phyloP scores from a whole-genome alignment of 208 protist species.

The Trypanosoma scelopori region DNA sequence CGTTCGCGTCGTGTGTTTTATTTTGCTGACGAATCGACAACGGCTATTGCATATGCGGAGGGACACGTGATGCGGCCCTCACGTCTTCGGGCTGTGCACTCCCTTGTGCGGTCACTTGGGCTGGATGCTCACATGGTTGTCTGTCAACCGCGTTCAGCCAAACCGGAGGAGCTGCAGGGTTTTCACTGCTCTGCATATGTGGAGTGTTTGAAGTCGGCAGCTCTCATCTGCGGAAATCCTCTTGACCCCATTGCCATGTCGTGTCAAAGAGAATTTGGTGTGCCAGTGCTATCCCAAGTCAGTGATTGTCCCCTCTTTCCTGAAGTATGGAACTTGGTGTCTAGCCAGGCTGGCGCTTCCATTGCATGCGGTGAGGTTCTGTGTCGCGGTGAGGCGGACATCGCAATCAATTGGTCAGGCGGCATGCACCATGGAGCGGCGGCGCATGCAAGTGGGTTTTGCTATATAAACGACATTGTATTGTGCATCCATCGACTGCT shows the following conservation, averaged over 20 bases:
- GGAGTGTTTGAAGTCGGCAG: slow-evolving; percentile 61
- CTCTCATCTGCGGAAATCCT: slow-evolving; percentile 68
- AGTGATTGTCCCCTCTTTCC: slow-evolving; percentile 83
- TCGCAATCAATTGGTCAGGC: slow-evolving; percentile 99
- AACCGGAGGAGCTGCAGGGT: slow-evolving; percentile 51
- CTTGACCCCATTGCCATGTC: slow-evolving; percentile 50
- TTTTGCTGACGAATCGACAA: slow-evolving; percentile 72
- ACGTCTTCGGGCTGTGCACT: slow-evolving; percentile 65
- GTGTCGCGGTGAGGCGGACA: slow-evolving; percentile 84
- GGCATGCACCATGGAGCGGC: slow-evolving; percentile 98
- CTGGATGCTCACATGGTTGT: slow-evolving; percentile 59
- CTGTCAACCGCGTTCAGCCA: slow-evolving; percentile 54
- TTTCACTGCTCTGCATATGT: slow-evolving; percentile 79
- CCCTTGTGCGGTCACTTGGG: slow-evolving; percentile 73
- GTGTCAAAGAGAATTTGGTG: slow-evolving; percentile 82
- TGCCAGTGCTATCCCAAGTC: slow-evolving; percentile 53
- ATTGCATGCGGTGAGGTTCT: slow-evolving; percentile 96
- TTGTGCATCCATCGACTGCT: slow-evolving; percentile 99
- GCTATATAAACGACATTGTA: slow-evolving; percentile 99
- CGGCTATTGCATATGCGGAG: slow-evolving; percentile 68
- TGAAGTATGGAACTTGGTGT: slow-evolving; percentile 74
- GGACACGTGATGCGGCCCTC: slow-evolving; percentile 78
- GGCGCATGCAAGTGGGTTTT: slow-evolving; percentile 97
- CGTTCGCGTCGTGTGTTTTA: slow-evolving; percentile 57
- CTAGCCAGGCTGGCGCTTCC: slow-evolving; percentile 86